A percentile compares a stretch with the other conserved stretches of the same genome.
These are phyloP conservation scores for Pyrus pyrifolia DNA, from an alignment of 306 rosid genomes.

Conservation along the genomic window DNA sequence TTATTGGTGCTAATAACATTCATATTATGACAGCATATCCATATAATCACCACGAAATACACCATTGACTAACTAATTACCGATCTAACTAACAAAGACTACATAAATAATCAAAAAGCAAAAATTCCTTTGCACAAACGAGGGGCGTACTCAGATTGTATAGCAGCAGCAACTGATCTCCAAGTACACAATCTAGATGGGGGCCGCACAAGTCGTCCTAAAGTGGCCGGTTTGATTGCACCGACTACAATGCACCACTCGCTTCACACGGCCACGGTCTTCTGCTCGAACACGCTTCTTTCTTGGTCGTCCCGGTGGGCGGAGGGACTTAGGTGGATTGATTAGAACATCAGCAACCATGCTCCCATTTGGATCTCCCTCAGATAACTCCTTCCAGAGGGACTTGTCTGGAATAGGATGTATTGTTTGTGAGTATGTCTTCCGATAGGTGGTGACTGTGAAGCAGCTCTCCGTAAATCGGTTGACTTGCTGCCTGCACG, in stretches of 20 bases:
- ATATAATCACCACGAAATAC: conserved; percentile 24
- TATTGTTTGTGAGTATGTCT: conserved; percentile 81
- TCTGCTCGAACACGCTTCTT: conserved; percentile 82
- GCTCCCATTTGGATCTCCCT: conserved; percentile 39
- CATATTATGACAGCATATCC: conserved; percentile 20
- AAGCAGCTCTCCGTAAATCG: conserved; percentile 85
- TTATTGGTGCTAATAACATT: conserved; percentile 20
- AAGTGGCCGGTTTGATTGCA: conserved; percentile 91
- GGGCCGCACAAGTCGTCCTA: conserved; percentile 90
- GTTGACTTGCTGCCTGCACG: conserved; percentile 82
- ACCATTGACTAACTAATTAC: not conserved
- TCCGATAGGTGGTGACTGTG: conserved; percentile 75
- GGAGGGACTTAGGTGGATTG: conserved; percentile 74
- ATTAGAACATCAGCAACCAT: conserved; percentile 38
- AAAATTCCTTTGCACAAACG: conserved; percentile 18
- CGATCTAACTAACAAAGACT: conserved; percentile 29
- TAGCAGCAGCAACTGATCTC: not conserved
- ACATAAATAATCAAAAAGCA: conserved; percentile 27
- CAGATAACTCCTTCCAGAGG: conserved; percentile 65
- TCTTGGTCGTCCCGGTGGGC: conserved; percentile 80
- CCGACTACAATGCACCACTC: conserved; percentile 91
- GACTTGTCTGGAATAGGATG: conserved; percentile 89
- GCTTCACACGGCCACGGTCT: conserved; percentile 76
- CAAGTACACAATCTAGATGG: conserved; percentile 32
- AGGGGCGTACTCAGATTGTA: not conserved